Evolutionary conservation across 202 grass and related monocot genomes (phyloP).

Genomic region (Cymbopogon flexuosus): DNA sequence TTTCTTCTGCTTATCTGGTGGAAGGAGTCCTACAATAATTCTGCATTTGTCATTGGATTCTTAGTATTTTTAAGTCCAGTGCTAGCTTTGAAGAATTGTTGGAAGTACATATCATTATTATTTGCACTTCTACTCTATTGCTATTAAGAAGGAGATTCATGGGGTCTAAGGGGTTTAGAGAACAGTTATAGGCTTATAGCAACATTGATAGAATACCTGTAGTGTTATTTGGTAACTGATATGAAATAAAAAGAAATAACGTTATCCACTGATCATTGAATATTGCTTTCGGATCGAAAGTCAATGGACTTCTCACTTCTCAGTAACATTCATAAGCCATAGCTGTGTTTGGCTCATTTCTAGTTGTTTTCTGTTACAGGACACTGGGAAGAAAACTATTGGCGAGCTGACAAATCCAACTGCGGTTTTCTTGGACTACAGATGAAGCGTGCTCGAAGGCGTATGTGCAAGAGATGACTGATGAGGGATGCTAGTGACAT

Average conservation of each 20-base stretch:
- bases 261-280: not conserved
- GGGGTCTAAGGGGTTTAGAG: not conserved
- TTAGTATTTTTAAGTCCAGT: not conserved
- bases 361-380: slow-evolving; percentile 23
- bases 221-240: not conserved
- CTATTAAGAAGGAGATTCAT: not conserved
- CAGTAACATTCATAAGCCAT: not conserved
- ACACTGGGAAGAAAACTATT: slow-evolving; percentile 22
- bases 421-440: not conserved
- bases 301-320: not conserved
- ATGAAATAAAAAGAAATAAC: not conserved
- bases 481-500: slow-evolving; percentile 81
- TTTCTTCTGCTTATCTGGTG: not conserved
- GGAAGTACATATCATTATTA: not conserved
- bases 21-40: not conserved
- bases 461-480: slow-evolving; percentile 43
- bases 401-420: slow-evolving; percentile 17
- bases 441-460: slow-evolving; percentile 46
- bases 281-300: not conserved
- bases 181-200: slow-evolving; percentile 1
- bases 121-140: not conserved
- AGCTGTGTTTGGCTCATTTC: slow-evolving; percentile 12
- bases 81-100: not conserved
- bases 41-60: not conserved
- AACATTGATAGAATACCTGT: not conserved